Evolutionary conservation across 2,329 filamentous ascomycete species (phyloP).

Genomic region (Seiridium cupressi): DNA sequence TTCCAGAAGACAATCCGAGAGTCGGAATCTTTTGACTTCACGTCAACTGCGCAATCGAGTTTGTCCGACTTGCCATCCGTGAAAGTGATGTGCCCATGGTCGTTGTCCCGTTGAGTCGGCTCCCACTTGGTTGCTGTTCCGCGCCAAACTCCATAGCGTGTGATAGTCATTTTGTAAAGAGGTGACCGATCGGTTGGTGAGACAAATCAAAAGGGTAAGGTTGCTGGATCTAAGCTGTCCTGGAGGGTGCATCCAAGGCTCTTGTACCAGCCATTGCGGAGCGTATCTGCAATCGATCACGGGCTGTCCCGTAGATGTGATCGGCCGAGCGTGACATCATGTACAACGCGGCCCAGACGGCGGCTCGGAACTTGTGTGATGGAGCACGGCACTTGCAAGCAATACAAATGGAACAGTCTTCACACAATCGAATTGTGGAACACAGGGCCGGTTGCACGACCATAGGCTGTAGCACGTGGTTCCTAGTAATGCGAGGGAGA

Average conservation of each 20-base stretch:
- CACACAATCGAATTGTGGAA: not conserved
- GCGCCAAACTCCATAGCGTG: slow-evolving; percentile 4
- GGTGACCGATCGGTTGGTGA: not conserved
- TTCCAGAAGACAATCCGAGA: slow-evolving; percentile 46
- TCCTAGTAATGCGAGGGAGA: not conserved
- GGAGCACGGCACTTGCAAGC: not conserved
- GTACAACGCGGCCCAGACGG: not conserved
- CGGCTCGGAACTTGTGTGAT: not conserved
- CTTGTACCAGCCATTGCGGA: not conserved
- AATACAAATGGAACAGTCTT: not conserved
- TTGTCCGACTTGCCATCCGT: not conserved
- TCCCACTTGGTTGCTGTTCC: slow-evolving; percentile 8
- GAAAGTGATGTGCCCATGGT: slow-evolving; percentile 7
- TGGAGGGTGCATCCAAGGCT: too few relatives aligned
- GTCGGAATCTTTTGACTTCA: slow-evolving; percentile 19
- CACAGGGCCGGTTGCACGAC: not conserved
- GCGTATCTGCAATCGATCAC: not conserved
- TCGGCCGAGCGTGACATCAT: not conserved
- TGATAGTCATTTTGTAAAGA: not conserved
- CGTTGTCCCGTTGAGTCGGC: slow-evolving; percentile 6
- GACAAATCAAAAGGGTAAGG: too few relatives aligned
- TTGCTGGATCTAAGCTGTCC: too few relatives aligned
- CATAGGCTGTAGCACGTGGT: not conserved
- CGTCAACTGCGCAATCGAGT: slow-evolving; percentile 18
- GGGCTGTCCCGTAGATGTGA: not conserved